phyloP scores from a whole-genome alignment of 495 filamentous ascomycete species.

The Lineolata rhizophorae region DNA sequence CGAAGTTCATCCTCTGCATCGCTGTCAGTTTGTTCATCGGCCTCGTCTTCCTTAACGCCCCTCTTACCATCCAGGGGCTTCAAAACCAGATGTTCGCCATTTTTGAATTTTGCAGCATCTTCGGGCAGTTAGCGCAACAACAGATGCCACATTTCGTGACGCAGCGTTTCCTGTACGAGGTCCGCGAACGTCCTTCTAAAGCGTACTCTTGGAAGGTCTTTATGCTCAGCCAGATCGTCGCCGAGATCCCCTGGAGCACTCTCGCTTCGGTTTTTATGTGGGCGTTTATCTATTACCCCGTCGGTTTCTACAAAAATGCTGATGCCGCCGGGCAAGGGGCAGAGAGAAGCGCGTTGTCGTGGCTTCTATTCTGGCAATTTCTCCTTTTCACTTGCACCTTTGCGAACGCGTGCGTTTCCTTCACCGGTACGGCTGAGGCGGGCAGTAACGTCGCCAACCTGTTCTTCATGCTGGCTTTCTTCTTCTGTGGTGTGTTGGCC shows the following conservation, averaged over 20 bases:
- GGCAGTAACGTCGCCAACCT: conserved; percentile 44
- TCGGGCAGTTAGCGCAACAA: conserved; percentile 55
- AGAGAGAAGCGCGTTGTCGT: conserved; percentile 44
- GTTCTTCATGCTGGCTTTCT: conserved; percentile 35
- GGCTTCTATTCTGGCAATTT: conserved; percentile 29
- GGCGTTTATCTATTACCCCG: conserved; percentile 79
- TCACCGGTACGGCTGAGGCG: conserved; percentile 41
- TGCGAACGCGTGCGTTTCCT: conserved; percentile 40
- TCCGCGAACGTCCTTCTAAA: conserved; percentile 65
- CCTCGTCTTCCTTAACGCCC: conserved; percentile 44
- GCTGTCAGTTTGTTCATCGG: conserved; percentile 48
- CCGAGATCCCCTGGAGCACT: conserved; percentile 15
- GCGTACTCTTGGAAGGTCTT: conserved; percentile 69
- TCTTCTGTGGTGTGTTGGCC: conserved; percentile 47
- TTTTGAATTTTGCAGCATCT: conserved; percentile 63
- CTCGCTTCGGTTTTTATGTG: no score
- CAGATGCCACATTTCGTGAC: conserved; percentile 70
- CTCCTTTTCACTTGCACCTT: conserved; percentile 30
- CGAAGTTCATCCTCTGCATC: conserved; percentile 34
- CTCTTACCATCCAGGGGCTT: conserved; percentile 13
- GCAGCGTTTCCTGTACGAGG: conserved; percentile 64
- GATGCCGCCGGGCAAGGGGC: conserved; percentile 28
- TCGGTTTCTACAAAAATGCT: conserved; percentile 54
- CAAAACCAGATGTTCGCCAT: conserved; percentile 55
- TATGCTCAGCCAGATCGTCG: conserved; percentile 14